A percentile compares a stretch with the other conserved stretches of the same genome.
These are phyloP conservation scores for Catharanthus roseus DNA, from an alignment of 257 asterid genomes.

Conservation along the genomic window DNA sequence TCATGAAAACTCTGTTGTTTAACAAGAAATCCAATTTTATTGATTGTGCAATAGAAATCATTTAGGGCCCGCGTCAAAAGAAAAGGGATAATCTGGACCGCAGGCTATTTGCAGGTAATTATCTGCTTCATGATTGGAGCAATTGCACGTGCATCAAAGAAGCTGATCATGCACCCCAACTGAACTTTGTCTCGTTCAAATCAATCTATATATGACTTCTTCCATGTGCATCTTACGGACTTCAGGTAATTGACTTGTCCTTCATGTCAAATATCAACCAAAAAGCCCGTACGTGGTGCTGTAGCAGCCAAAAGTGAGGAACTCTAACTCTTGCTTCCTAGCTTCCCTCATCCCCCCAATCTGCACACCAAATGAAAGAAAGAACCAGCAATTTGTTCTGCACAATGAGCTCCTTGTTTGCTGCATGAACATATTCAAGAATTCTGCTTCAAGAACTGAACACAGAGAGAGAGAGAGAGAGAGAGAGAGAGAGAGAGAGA, in stretches of 20 bases:
- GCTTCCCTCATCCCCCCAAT: neutral
- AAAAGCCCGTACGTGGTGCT: neutral
- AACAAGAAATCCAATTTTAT: neutral
- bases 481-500: neutral
- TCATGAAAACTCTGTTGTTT: neutral
- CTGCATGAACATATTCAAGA: conserved; percentile 2
- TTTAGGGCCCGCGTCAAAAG: neutral
- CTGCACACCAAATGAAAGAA: neutral
- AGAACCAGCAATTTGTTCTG: neutral
- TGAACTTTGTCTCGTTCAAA: neutral
- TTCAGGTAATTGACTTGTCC: neutral
- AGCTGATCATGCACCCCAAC: neutral
- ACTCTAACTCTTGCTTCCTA: neutral
- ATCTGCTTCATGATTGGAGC: neutral
- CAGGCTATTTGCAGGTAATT: neutral
- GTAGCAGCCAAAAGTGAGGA: neutral
- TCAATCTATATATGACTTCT: neutral
- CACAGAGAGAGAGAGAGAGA: neutral
- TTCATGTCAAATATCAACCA: neutral
- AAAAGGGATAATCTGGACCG: neutral
- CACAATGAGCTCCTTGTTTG: neutral
- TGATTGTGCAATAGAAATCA: neutral
- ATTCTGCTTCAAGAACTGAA: neutral
- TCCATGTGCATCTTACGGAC: neutral
- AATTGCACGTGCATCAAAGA: neutral